Evolutionary conservation across 2,329 filamentous ascomycete genomes (phyloP).

Genomic region (Monosporascus cannonballus): DNA sequence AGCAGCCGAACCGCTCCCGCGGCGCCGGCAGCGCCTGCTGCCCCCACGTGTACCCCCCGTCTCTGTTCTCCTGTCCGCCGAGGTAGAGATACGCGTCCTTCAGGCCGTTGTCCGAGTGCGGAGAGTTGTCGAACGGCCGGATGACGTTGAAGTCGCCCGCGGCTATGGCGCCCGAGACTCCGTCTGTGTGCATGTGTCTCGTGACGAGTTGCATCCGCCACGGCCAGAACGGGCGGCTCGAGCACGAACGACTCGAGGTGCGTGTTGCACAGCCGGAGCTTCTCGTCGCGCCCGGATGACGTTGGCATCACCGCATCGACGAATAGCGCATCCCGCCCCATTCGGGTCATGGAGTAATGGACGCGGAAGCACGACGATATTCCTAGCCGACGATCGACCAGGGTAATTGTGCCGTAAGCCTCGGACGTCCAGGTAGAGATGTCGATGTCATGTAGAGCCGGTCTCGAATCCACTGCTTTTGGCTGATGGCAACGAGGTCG

Average conservation of each 20-base stretch:
- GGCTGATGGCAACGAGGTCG: conserved; percentile 37
- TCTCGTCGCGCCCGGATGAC: conserved; percentile 18
- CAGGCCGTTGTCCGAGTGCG: conserved; percentile 40
- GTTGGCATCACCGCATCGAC: conserved; percentile 36
- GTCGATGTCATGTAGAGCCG: conserved; percentile 37
- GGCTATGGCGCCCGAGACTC: neutral
- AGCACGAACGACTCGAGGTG: conserved; percentile 4
- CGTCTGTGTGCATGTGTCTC: neutral
- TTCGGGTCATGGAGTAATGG: conserved; percentile 36
- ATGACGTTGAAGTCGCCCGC: conserved; percentile 38
- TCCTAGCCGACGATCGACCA: conserved; percentile 38
- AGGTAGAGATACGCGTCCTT: conserved; percentile 44
- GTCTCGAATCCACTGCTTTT: conserved; percentile 36
- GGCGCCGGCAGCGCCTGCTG: conserved; percentile 37
- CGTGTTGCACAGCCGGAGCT: conserved; percentile 3
- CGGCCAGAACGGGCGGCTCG: conserved; percentile 1
- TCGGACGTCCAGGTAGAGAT: conserved; percentile 33
- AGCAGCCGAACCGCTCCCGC: conserved; percentile 37
- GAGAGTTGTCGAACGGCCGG: conserved; percentile 39
- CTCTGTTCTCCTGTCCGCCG: conserved; percentile 43
- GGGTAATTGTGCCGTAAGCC: conserved; percentile 44
- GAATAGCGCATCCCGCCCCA: conserved; percentile 46
- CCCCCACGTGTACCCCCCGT: conserved; percentile 49
- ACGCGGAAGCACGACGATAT: conserved; percentile 40
- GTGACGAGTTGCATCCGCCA: neutral